phyloP scores from a whole-genome alignment of 2,329 filamentous ascomycete species.

The Xylaria sp. region DNA sequence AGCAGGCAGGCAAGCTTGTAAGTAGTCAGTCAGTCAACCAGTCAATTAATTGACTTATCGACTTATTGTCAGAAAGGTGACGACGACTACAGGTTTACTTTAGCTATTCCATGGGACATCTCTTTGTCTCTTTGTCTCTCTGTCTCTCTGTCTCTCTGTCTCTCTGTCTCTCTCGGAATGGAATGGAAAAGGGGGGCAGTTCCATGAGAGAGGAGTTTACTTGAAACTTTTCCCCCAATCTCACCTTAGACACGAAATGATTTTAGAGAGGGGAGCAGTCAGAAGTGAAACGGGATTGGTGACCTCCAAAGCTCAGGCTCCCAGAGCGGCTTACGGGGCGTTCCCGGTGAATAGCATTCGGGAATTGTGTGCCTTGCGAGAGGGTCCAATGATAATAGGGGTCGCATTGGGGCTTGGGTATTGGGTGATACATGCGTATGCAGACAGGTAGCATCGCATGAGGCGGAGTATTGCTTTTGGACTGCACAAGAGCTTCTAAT shows the following conservation, averaged over 20 bases:
- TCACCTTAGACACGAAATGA: not conserved
- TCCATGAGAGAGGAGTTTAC: not conserved
- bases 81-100: not conserved
- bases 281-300: constrained; percentile 2
- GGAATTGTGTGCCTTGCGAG: not conserved
- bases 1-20: not conserved
- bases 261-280: not conserved
- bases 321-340: not conserved
- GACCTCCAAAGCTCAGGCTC: constrained; percentile 5
- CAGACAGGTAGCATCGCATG: constrained; percentile 21
- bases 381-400: constrained; percentile 17
- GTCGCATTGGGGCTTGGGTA: constrained; percentile 22
- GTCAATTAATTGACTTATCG: not conserved
- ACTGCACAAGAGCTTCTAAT: not conserved
- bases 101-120: not conserved
- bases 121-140: too few species aligned
- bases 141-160: too few species aligned
- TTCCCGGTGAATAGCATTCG: not conserved
- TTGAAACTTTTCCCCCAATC: not conserved
- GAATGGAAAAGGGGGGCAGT: not conserved
- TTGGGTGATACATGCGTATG: constrained; percentile 8
- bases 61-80: not conserved
- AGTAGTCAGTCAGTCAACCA: not conserved
- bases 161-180: too few species aligned
- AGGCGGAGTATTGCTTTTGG: constrained; percentile 23